Percentiles rank a stretch among this genome's conserved stretches.
phyloP scores from a whole-genome alignment of 441 rosid species.

The Flueggea neowawraea region DNA sequence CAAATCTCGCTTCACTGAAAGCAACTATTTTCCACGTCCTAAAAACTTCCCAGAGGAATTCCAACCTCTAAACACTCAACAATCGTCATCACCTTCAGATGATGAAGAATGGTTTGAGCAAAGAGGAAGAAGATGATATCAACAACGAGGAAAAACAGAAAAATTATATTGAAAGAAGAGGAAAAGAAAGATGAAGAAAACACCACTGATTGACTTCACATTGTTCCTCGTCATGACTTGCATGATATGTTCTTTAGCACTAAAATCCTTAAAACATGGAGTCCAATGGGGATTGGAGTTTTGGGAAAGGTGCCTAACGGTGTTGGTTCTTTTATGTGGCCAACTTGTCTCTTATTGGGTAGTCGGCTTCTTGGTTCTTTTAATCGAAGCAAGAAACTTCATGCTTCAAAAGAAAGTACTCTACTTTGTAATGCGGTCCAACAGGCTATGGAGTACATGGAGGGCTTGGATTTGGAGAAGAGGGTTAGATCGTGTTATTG shows the following conservation, averaged over 20 bases:
- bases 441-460: conserved; percentile 35
- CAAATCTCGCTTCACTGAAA: conserved; percentile 29
- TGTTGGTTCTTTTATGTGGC: conserved; percentile 44
- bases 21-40: conserved; percentile 5
- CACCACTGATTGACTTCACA: neutral
- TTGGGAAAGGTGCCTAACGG: conserved; percentile 51
- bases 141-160: neutral
- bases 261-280: neutral
- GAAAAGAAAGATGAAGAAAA: conserved; percentile 1
- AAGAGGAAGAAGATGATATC: neutral
- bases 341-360: conserved; percentile 44
- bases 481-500: too few relatives aligned
- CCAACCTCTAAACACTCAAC: too few relatives aligned
- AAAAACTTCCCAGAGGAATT: neutral
- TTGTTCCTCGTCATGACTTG: conserved; percentile 1
- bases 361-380: conserved; percentile 34
- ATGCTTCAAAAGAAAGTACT: conserved; percentile 50
- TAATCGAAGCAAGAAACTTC: conserved; percentile 41
- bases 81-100: neutral
- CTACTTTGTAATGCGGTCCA: conserved; percentile 54
- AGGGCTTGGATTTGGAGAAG: too few relatives aligned
- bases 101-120: neutral
- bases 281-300: conserved; percentile 31
- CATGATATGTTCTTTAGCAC: conserved; percentile 2
- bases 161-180: neutral